Conservation (phyloP, 2,329 filamentous ascomycete genomes). For the Neocatenulostroma microsporum region DNA sequence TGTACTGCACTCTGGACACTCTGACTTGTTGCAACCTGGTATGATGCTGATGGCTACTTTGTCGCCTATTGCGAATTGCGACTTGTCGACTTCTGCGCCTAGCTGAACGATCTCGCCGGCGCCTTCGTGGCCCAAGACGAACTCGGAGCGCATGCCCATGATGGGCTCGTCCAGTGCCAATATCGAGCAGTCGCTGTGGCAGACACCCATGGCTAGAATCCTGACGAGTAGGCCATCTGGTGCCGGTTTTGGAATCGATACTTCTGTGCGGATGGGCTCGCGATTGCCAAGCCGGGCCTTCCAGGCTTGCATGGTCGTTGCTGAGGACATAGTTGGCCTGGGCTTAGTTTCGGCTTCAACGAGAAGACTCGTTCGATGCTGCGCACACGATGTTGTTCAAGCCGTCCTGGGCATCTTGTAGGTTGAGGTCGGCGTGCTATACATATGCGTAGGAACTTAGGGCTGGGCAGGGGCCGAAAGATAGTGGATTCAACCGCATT, state of each 20-base stretch:
- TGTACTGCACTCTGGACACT: constrained; percentile 35
- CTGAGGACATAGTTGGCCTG: too few relatives aligned
- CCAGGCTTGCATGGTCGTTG: constrained; percentile 31
- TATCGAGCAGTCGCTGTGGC: constrained; percentile 29
- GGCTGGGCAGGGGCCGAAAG: too few relatives aligned
- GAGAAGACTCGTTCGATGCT: too few relatives aligned
- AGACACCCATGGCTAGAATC: constrained; percentile 32
- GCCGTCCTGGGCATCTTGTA: too few relatives aligned
- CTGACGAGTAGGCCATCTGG: constrained; percentile 27
- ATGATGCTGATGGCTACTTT: constrained; percentile 27
- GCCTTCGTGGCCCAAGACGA: constrained; percentile 16
- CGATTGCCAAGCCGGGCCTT: constrained; percentile 29
- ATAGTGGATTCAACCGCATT: too few relatives aligned
- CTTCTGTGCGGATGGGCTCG: constrained; percentile 24
- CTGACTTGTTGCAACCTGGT: constrained; percentile 27
- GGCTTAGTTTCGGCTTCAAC: too few relatives aligned
- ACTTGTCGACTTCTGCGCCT: constrained; percentile 9
- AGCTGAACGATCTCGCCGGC: constrained; percentile 15
- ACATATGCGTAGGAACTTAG: too few relatives aligned
- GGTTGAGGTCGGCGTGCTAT: too few relatives aligned
- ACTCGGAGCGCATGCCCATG: constrained; percentile 1
- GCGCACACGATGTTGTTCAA: too few relatives aligned
- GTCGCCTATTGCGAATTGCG: constrained; percentile 19
- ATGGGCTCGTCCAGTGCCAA: constrained; percentile 18
- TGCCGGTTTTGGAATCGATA: constrained; percentile 21